These are phyloP conservation scores for Bombardia bombarda DNA, from an alignment of 495 filamentous ascomycete genomes.

Conservation along the genomic window DNA sequence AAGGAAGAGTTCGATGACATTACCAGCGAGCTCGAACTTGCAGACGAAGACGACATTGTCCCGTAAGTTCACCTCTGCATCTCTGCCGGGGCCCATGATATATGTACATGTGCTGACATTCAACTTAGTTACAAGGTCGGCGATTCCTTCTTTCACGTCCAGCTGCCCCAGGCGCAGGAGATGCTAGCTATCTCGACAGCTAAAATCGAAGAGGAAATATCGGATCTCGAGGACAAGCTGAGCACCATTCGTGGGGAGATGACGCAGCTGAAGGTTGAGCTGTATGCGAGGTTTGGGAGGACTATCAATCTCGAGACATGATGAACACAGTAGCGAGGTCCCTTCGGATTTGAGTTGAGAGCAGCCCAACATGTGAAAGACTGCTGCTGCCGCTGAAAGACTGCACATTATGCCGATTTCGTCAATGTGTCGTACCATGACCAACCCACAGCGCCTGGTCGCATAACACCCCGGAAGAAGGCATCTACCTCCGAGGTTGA, in stretches of 20 bases:
- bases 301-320: constrained; percentile 94
- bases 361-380: background rate
- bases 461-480: too few relatives aligned
- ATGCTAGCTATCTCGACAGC: constrained; percentile 65
- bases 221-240: constrained; percentile 67
- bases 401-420: too few relatives aligned
- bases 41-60: constrained; percentile 87
- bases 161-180: constrained; percentile 74
- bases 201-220: constrained; percentile 66
- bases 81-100: background rate
- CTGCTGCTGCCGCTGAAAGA: too few relatives aligned
- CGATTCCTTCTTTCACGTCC: constrained; percentile 85
- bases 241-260: constrained; percentile 71
- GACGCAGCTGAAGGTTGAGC: constrained; percentile 74
- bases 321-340: constrained; percentile 13
- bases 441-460: too few relatives aligned
- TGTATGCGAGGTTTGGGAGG: constrained; percentile 90
- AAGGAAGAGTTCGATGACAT: constrained; percentile 96
- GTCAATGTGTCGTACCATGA: too few relatives aligned
- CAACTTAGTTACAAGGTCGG: constrained; percentile 82
- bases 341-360: too few relatives aligned
- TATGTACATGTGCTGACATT: constrained; percentile 10
- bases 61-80: constrained; percentile 54
- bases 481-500: too few relatives aligned
- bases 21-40: constrained; percentile 82